Conservation (phyloP, 2,329 filamentous ascomycete species). For the Aspergillus tubingensis region DNA sequence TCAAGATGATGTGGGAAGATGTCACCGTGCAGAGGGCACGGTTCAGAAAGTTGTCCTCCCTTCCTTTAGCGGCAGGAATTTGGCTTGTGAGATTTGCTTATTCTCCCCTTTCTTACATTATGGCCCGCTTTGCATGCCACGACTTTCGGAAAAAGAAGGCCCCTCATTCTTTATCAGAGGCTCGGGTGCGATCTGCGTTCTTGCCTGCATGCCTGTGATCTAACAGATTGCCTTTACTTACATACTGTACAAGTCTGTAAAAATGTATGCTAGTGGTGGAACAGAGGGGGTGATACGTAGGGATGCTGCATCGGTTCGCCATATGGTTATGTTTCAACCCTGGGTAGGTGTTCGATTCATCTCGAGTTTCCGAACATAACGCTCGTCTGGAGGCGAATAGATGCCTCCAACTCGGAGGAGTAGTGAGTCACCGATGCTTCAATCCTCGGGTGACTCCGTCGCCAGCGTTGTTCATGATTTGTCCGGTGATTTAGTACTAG, state of each 20-base stretch:
- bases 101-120: background rate
- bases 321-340: background rate
- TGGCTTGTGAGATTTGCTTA: background rate
- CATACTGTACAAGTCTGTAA: background rate
- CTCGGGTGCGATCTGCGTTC: constrained; percentile 17
- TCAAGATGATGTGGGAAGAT: background rate
- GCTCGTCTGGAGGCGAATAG: no score
- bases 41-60: constrained; percentile 5
- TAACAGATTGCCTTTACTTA: constrained; percentile 7
- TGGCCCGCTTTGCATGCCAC: constrained; percentile 2
- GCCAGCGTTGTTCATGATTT: background rate
- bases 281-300: background rate
- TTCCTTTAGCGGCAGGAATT: background rate
- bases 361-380: no score
- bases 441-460: constrained; percentile 4
- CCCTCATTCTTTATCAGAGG: constrained; percentile 9
- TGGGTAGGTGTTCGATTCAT: no score
- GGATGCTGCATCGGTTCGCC: background rate
- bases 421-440: background rate
- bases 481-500: background rate
- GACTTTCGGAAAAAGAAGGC: constrained; percentile 1
- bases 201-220: constrained; percentile 18
- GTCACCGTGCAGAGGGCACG: constrained; percentile 7
- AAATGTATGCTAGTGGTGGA: background rate
- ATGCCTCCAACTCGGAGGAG: background rate